phyloP scores from a whole-genome alignment of 1,139 yeast species.

The Blastobotrys illinoisensis region DNA sequence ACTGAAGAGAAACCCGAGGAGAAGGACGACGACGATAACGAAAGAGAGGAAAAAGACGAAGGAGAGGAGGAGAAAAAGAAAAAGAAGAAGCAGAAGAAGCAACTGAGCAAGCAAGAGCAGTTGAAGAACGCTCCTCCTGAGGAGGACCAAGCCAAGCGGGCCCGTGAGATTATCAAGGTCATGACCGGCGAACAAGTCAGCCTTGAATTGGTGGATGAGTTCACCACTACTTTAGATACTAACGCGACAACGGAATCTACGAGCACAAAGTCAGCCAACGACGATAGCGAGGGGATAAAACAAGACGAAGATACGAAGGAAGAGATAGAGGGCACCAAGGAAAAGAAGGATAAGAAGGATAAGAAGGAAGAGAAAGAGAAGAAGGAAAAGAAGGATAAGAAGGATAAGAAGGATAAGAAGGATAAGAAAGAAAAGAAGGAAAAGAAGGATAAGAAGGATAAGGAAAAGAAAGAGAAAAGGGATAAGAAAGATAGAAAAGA shows the following conservation, averaged over 20 bases:
- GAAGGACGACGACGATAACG: constrained; percentile 17
- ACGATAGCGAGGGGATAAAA: constrained; percentile 14
- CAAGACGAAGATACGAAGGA: constrained; percentile 29
- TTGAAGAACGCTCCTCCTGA: constrained; percentile 22
- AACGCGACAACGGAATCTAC: constrained; percentile 13
- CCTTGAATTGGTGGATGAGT: constrained; percentile 26
- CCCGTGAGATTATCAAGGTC: constrained; percentile 24
- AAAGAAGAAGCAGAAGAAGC: constrained; percentile 11
- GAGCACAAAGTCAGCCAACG: constrained; percentile 10
- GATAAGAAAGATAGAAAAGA: constrained; percentile 30
- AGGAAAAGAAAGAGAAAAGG: constrained; percentile 30
- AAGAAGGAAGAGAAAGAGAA: constrained; percentile 27
- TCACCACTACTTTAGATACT: constrained; percentile 8
- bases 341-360: constrained; percentile 26
- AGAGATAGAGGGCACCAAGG: constrained; percentile 26
- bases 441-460: constrained; percentile 28
- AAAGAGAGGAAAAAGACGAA: constrained; percentile 12
- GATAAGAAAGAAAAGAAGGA: constrained; percentile 24
- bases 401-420: constrained; percentile 29
- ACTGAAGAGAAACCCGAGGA: constrained; percentile 33
- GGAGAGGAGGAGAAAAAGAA: constrained; percentile 9
- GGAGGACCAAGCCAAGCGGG: constrained; percentile 29
- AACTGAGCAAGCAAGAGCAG: constrained; percentile 5
- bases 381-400: constrained; percentile 30
- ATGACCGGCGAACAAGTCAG: constrained; percentile 25